These are phyloP conservation scores for Naganishia albida DNA, from an alignment of 1,284 basidiomycete species.

Conservation along the genomic window DNA sequence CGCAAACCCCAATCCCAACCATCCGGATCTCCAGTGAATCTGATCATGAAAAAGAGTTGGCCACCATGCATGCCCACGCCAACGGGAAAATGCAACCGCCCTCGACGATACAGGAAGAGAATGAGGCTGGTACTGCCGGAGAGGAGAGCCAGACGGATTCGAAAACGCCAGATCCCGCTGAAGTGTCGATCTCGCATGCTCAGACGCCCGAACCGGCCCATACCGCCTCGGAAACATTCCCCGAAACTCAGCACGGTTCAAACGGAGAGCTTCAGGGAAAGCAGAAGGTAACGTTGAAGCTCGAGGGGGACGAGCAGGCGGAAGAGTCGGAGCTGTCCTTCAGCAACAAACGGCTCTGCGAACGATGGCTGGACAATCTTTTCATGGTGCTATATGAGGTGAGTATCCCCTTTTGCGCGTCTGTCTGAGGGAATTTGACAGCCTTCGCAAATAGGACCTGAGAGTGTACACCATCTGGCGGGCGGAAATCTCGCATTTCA, in stretches of 20 bases:
- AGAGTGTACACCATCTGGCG: conserved; percentile 99
- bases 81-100: conserved; percentile 28
- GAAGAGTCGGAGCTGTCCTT: conserved; percentile 70
- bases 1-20: conserved; percentile 65
- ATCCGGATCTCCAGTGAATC: conserved; percentile 87
- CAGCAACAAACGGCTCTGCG: conserved; percentile 93
- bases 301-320: conserved; percentile 33
- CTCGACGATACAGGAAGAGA: conserved; percentile 50
- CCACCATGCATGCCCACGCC: conserved; percentile 33
- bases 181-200: conserved; percentile 43
- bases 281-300: conserved; percentile 30
- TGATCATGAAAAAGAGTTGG: conserved; percentile 60
- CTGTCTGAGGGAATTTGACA: background rate
- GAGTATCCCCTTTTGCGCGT: conserved; percentile 35
- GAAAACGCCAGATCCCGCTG: conserved; percentile 38
- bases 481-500: conserved; percentile 98
- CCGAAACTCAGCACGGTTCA: conserved; percentile 36
- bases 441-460: conserved; percentile 68
- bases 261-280: conserved; percentile 33
- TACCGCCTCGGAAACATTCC: conserved; percentile 42
- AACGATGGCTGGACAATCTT: conserved; percentile 96
- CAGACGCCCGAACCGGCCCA: conserved; percentile 54
- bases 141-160: conserved; percentile 42
- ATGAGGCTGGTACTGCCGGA: conserved; percentile 52
- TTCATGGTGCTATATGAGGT: conserved; percentile 99